Percentiles rank a stretch among this genome's conserved stretches.
Conservation (phyloP, 495 filamentous ascomycete genomes). For the Letharia columbiana region DNA sequence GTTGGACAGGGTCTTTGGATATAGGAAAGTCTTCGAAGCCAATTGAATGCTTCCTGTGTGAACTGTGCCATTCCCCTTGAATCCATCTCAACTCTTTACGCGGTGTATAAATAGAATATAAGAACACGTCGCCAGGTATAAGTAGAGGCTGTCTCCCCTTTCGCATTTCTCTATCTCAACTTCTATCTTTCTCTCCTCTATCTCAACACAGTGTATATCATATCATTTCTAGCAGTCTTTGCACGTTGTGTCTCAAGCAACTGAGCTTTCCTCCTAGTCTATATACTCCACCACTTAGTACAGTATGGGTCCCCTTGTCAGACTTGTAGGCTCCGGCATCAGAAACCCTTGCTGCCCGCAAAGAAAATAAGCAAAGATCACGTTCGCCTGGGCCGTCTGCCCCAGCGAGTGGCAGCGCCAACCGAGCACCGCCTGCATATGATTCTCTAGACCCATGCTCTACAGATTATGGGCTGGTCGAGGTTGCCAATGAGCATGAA, state of each 20-base stretch:
- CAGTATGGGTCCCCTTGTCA: slow-evolving; percentile 12
- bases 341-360: slow-evolving; percentile 15
- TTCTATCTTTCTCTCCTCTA: not conserved
- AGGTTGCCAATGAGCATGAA: slow-evolving; percentile 5
- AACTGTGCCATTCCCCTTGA: not conserved
- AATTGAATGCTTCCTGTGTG: too few relatives aligned
- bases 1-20: not conserved
- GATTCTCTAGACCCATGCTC: slow-evolving; percentile 1
- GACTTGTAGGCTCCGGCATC: slow-evolving; percentile 14
- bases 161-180: not conserved
- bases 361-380: slow-evolving; percentile 14
- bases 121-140: not conserved
- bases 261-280: not conserved
- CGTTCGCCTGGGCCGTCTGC: slow-evolving; percentile 2
- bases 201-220: not conserved
- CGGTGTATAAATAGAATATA: too few relatives aligned
- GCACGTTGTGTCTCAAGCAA: not conserved
- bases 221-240: not conserved
- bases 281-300: not conserved
- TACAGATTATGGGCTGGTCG: slow-evolving; percentile 6
- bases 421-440: slow-evolving; percentile 7
- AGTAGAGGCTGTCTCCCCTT: not conserved
- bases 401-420: not conserved
- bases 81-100: not conserved
- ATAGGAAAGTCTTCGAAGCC: not conserved